Evolutionary conservation across 176 grass and related monocot genomes (phyloP).

Genomic region (Olyra latifolia): DNA sequence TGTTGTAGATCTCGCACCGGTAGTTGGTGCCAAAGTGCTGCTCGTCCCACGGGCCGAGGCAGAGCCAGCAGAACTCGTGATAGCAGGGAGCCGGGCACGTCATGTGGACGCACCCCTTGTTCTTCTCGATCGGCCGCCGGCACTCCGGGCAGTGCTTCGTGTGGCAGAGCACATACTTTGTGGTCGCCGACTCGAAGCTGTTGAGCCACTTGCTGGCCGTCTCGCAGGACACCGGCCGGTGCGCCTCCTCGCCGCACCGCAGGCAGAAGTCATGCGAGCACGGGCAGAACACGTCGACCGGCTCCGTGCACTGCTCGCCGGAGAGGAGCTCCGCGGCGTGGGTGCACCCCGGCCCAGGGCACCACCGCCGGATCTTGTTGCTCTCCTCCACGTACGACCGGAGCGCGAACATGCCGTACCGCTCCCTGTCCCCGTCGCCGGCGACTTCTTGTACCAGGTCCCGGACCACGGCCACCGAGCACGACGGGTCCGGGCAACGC

Average conservation of each 20-base stretch:
- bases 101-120: slow-evolving; percentile 63
- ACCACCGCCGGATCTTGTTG: slow-evolving; percentile 45
- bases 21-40: background rate
- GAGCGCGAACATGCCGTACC: slow-evolving; percentile 32
- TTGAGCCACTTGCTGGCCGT: slow-evolving; percentile 17
- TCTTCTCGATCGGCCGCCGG: slow-evolving; percentile 56
- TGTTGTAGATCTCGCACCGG: no score
- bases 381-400: slow-evolving; percentile 53
- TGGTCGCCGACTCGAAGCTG: slow-evolving; percentile 21
- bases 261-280: slow-evolving; percentile 39
- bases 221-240: slow-evolving; percentile 51
- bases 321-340: slow-evolving; percentile 6
- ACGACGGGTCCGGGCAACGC: slow-evolving; percentile 45
- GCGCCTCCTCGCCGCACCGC: slow-evolving; percentile 49
- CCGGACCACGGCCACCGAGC: slow-evolving; percentile 14
- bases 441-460: slow-evolving; percentile 31
- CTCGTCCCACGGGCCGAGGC: slow-evolving; percentile 23
- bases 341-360: slow-evolving; percentile 37
- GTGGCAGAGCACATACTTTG: slow-evolving; percentile 40
- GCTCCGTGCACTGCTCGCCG: background rate
- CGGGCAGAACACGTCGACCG: slow-evolving; percentile 37
- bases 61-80: slow-evolving; percentile 25
- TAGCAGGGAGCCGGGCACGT: slow-evolving; percentile 33
- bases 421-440: background rate
- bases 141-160: slow-evolving; percentile 56